A percentile compares a stretch with the other conserved stretches of the same genome.
Evolutionary conservation across 225 moss, liverwort and hornwort genomes (phyloP).

Genomic region (Ulota crispa): DNA sequence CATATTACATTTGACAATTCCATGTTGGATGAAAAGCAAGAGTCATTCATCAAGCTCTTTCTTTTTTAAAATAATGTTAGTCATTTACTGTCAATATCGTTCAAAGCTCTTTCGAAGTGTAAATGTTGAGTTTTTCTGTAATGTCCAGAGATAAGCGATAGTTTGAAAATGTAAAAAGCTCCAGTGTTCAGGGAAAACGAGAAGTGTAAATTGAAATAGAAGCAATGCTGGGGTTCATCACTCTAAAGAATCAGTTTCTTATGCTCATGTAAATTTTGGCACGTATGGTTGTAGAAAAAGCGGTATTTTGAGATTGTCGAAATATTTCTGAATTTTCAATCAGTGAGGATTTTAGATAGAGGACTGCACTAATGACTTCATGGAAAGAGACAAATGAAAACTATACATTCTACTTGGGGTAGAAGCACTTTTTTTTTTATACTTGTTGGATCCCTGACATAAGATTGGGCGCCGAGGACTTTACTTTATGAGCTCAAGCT

Average conservation of each 20-base stretch:
- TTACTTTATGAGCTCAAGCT: neutral
- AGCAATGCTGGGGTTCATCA: neutral
- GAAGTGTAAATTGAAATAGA: too few relatives aligned
- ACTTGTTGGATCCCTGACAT: neutral
- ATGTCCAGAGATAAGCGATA: neutral
- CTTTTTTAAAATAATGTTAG: neutral
- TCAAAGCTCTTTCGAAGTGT: neutral
- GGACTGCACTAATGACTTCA: neutral
- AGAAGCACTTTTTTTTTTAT: neutral
- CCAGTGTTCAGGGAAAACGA: neutral
- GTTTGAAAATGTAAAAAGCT: neutral
- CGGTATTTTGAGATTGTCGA: neutral
- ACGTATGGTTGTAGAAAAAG: neutral
- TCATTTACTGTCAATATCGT: neutral
- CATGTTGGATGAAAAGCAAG: neutral
- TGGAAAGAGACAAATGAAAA: neutral
- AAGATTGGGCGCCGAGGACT: neutral
- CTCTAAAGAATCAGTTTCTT: neutral
- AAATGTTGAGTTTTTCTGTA: neutral
- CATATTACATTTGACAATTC: slow-evolving; percentile 2
- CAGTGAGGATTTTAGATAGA: neutral
- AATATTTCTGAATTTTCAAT: neutral
- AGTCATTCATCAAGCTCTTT: neutral
- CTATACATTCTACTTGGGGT: neutral
- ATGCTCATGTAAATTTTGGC: neutral